Percentiles rank a stretch among this genome's conserved stretches.
Conservation (phyloP, 495 filamentous ascomycete species). For the Parachaetomium inaequale region DNA sequence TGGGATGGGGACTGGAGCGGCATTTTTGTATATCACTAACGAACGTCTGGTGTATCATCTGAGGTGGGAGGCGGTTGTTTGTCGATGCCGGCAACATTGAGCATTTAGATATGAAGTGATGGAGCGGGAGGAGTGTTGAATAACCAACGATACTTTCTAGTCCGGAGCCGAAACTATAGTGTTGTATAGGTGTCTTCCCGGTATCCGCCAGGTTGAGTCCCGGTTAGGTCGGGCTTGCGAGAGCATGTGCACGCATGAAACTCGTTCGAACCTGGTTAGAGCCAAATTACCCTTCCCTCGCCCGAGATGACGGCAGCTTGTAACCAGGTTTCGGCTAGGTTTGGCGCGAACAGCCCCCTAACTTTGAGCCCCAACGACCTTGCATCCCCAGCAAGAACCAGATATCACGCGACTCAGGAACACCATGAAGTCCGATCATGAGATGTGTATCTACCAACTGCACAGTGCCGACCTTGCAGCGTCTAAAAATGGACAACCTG, state of each 20-base stretch:
- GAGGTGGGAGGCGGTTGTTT: neutral
- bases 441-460: no score
- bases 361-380: neutral
- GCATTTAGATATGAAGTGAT: neutral
- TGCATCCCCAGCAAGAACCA: no score
- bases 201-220: neutral
- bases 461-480: no score
- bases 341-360: no score
- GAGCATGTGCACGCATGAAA: no score
- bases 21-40: conserved; percentile 2
- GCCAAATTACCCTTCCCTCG: no score
- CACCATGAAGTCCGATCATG: no score
- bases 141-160: neutral
- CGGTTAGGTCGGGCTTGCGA: neutral
- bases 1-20: neutral
- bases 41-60: neutral
- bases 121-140: neutral
- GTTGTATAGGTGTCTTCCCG: neutral
- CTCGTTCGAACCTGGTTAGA: neutral
- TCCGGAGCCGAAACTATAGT: no score
- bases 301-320: neutral
- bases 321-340: neutral
- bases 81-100: neutral
- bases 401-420: no score
- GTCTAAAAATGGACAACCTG: no score